Conservation (phyloP, 2,329 filamentous ascomycete species). For the Aspergillus flavus region DNA sequence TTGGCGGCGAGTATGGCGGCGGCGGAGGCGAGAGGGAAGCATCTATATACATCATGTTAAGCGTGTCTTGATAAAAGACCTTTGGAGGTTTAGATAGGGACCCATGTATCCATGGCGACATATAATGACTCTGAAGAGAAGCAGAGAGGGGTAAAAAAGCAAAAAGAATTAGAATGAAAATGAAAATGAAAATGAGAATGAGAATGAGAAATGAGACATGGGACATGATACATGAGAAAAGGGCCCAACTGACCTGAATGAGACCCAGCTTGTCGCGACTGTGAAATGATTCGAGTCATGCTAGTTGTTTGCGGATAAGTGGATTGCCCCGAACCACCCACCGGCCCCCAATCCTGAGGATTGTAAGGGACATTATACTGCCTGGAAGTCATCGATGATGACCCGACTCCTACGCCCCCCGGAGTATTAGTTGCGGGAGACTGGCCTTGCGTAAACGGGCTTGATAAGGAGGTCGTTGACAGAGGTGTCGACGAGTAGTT, state of each 20-base stretch:
- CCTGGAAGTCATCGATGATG: conserved; percentile 48
- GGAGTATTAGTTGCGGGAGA: conserved; percentile 44
- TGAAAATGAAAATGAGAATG: neutral
- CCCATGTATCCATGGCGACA: neutral
- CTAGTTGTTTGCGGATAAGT: conserved; percentile 32
- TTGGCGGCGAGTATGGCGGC: conserved; percentile 43
- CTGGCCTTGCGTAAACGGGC: conserved; percentile 44
- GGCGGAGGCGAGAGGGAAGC: conserved; percentile 38
- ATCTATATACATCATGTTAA: conserved; percentile 26
- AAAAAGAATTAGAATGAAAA: neutral
- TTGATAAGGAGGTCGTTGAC: conserved; percentile 48
- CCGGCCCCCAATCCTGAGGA: conserved; percentile 52
- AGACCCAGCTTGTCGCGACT: conserved; percentile 29
- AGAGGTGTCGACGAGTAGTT: conserved; percentile 41
- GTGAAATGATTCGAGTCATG: conserved; percentile 31
- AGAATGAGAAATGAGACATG: neutral
- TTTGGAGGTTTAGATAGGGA: neutral
- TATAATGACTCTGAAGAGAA: neutral
- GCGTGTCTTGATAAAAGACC: neutral
- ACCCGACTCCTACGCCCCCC: conserved; percentile 36
- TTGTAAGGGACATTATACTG: conserved; percentile 52
- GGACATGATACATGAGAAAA: neutral
- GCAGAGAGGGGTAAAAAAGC: neutral
- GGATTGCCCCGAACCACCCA: conserved; percentile 32
- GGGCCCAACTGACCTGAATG: conserved; percentile 34